These are phyloP conservation scores for Paragyromitra xinjiangensis DNA, from an alignment of 495 filamentous ascomycete species.

Conservation along the genomic window DNA sequence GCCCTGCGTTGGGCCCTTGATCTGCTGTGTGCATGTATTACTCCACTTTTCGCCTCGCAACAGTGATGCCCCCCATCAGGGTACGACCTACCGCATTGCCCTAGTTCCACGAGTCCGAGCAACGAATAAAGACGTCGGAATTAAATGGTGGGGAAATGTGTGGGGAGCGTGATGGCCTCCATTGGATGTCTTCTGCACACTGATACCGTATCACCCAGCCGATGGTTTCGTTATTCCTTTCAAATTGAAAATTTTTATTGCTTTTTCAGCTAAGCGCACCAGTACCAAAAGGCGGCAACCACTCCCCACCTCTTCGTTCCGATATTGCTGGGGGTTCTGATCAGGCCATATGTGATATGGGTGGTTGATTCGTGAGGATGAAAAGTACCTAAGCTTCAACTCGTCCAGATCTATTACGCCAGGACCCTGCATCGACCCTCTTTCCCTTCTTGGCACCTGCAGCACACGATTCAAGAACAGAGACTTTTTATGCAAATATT, in stretches of 20 bases:
- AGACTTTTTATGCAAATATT: slow-evolving; percentile 7
- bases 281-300: slow-evolving; percentile 24
- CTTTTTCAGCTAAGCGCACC: slow-evolving; percentile 28
- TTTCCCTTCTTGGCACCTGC: slow-evolving; percentile 15
- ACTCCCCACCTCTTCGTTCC: slow-evolving; percentile 29
- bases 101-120: neutral
- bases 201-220: slow-evolving; percentile 14
- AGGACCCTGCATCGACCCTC: slow-evolving; percentile 28
- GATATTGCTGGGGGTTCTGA: slow-evolving; percentile 29
- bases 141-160: slow-evolving; percentile 38
- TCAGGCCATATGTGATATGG: slow-evolving; percentile 22
- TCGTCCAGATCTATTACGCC: slow-evolving; percentile 27
- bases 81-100: slow-evolving; percentile 21
- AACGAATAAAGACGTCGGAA: slow-evolving; percentile 43
- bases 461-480: slow-evolving; percentile 5
- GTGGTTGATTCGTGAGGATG: slow-evolving; percentile 3
- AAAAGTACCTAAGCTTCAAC: slow-evolving; percentile 9
- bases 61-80: slow-evolving; percentile 20
- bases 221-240: neutral
- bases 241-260: neutral
- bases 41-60: slow-evolving; percentile 7
- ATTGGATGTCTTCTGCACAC: slow-evolving; percentile 15
- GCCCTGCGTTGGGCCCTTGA: slow-evolving; percentile 34
- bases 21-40: slow-evolving; percentile 23
- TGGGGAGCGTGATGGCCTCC: slow-evolving; percentile 13